Evolutionary conservation across 192 early-diverging fungal genomes (phyloP), one percentile per base, ranked within the genome.

Genomic region (Gaertneriomyces semiglobifer): DNA sequence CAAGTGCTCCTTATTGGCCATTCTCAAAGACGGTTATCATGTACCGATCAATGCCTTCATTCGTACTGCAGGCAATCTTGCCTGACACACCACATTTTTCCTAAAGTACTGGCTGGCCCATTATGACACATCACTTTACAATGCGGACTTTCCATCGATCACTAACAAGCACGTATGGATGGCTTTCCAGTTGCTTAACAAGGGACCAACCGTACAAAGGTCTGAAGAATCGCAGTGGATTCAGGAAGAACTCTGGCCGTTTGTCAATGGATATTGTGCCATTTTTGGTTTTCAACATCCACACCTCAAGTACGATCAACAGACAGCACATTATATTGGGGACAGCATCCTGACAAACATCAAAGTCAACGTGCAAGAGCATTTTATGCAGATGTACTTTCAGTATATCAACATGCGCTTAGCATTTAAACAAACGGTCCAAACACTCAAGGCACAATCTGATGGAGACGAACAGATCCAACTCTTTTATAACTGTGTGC

Each of bases 361-460:
- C 33, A 60, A 20, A 8, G 42, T 43, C 20, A 60, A 60, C 42
- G 58, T 60, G 6, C 18, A 60, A 42, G 58, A 60, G 33, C 58
- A 60, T 33, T 60, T 43, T 42, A 43, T 60, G 58, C 33, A 43
- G 9, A 60, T 60, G 58, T 43, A 19, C 8, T 33, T 60, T 7
- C 58, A 42, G 11, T 60, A 43, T 19, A 60, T 60, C 58, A 60
- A 60, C 41, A 8, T 60, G 38, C 18, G 58, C 11, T 10, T 60
- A 8, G 20, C 9, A 7, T 9, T 45, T 7, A 25, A 61, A 61
- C 8, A 16, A 45, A 56, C 60, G 8, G 46, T 18, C 50, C 55
- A 18, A 8, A n/a, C 47, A n/a, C 47, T 48, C 47, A 48, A 48
- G 47, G 47, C 8, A 10, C n/a, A 10, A n/a, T 8, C 47, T 8